These are phyloP conservation scores for Cercophora newfieldiana DNA, from an alignment of 495 filamentous ascomycete genomes.

Conservation along the genomic window DNA sequence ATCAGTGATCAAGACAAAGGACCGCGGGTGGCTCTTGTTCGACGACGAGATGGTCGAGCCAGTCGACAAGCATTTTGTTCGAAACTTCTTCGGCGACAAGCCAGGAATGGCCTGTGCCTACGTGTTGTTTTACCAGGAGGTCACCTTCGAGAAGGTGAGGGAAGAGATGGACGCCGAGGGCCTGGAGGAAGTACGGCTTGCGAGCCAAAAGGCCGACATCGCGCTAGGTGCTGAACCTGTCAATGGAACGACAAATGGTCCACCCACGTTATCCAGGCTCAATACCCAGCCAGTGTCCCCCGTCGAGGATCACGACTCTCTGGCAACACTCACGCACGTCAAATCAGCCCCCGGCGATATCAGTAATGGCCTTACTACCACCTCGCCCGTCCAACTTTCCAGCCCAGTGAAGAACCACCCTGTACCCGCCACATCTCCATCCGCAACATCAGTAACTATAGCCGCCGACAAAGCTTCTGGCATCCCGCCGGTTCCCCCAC, in stretches of 20 bases:
- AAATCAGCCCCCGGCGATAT: constrained; percentile 57
- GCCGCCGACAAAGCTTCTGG: constrained; percentile 32
- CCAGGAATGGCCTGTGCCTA: constrained; percentile 92
- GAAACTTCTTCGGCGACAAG: constrained; percentile 94
- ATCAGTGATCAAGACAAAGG: constrained; percentile 94
- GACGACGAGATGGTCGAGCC: constrained; percentile 99
- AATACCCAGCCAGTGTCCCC: constrained; percentile 40
- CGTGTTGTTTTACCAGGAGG: constrained; percentile 97
- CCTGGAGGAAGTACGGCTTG: constrained; percentile 60
- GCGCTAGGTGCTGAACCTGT: constrained; percentile 43
- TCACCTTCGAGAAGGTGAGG: constrained; percentile 82
- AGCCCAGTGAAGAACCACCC: constrained; percentile 31
- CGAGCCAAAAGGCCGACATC: constrained; percentile 55
- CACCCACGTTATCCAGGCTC: constrained; percentile 38
- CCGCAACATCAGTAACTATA: constrained; percentile 31
- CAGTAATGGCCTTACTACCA: constrained; percentile 32
- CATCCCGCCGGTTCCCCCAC: constrained; percentile 33
- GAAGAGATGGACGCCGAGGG: constrained; percentile 81
- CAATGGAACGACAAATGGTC: constrained; percentile 36
- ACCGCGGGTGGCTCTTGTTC: constrained; percentile 92
- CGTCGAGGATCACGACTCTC: constrained; percentile 53
- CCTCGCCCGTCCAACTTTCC: background rate
- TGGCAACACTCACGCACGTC: constrained; percentile 58
- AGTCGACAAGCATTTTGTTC: constrained; percentile 94
- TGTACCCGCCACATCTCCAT: constrained; percentile 31